A percentile compares a stretch with the other conserved stretches of the same genome.
Evolutionary conservation across 2,329 filamentous ascomycete species (phyloP).

Genomic region (Xenosphaeropsis pyriputrescens): DNA sequence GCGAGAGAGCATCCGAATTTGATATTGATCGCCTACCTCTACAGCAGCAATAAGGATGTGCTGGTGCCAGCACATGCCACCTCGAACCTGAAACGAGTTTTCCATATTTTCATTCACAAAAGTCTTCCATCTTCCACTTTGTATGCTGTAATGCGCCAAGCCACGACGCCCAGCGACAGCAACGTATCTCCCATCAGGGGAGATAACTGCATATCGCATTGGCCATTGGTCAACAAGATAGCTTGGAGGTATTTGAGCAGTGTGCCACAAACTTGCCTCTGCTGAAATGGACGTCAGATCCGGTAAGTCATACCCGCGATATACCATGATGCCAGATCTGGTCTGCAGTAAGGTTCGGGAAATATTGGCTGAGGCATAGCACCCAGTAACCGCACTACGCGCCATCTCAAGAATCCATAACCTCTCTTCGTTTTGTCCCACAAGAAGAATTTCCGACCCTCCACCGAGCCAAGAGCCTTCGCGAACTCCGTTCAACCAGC

Average conservation of each 20-base stretch:
- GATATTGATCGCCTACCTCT: constrained; percentile 69
- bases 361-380: constrained; percentile 82
- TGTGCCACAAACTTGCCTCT: constrained; percentile 91
- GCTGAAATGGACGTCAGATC: constrained; percentile 85
- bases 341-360: constrained; percentile 82
- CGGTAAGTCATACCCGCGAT: constrained; percentile 81
- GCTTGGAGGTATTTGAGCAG: constrained; percentile 65
- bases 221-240: constrained; percentile 93
- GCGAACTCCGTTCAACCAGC: constrained; percentile 68
- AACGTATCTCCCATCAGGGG: constrained; percentile 83
- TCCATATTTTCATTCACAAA: constrained; percentile 72
- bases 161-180: constrained; percentile 90
- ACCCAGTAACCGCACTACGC: constrained; percentile 81
- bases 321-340: constrained; percentile 77
- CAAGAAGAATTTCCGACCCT: constrained; percentile 72
- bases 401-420: constrained; percentile 87
- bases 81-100: constrained; percentile 81
- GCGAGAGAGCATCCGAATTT: constrained; percentile 84
- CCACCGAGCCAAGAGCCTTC: constrained; percentile 78
- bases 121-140: constrained; percentile 89
- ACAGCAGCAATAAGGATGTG: constrained; percentile 88
- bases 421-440: constrained; percentile 55
- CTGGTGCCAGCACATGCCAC: constrained; percentile 98
- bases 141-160: constrained; percentile 88
- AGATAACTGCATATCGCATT: constrained; percentile 74